Evolutionary conservation across 2,329 filamentous ascomycete species (phyloP).

Genomic region (Arthrobotrys iridis): DNA sequence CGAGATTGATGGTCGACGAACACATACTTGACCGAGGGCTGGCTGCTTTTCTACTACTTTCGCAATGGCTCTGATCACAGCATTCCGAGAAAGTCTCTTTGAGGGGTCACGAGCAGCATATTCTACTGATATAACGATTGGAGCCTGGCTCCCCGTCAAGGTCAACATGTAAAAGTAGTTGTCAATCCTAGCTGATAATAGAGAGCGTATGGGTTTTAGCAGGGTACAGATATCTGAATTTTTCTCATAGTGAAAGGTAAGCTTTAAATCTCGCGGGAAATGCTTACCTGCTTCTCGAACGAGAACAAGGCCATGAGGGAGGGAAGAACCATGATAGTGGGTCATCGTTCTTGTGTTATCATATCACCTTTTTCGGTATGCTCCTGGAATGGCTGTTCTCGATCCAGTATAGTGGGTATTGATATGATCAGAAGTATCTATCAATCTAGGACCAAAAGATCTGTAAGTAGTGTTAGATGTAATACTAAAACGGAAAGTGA

Average conservation of each 20-base stretch:
- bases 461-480: no score
- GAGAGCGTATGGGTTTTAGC: neutral
- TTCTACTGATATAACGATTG: neutral
- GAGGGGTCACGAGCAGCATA: neutral
- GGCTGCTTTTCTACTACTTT: constrained; percentile 13
- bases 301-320: neutral
- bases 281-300: neutral
- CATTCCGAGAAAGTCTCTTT: neutral
- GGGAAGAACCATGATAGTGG: neutral
- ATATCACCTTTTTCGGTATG: no score
- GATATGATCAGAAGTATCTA: no score
- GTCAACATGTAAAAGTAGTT: constrained; percentile 22
- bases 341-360: neutral
- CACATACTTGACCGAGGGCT: neutral
- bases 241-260: neutral
- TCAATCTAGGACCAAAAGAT: no score
- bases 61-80: neutral
- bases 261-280: no score
- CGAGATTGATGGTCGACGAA: neutral
- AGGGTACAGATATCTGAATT: neutral
- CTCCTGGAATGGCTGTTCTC: no score
- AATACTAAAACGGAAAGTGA: no score
- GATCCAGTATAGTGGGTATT: no score
- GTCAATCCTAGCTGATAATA: neutral
- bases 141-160: neutral